Evolutionary conservation across 768 basidiomycete species (phyloP).

Genomic region (Panaeolus cyanescens): DNA sequence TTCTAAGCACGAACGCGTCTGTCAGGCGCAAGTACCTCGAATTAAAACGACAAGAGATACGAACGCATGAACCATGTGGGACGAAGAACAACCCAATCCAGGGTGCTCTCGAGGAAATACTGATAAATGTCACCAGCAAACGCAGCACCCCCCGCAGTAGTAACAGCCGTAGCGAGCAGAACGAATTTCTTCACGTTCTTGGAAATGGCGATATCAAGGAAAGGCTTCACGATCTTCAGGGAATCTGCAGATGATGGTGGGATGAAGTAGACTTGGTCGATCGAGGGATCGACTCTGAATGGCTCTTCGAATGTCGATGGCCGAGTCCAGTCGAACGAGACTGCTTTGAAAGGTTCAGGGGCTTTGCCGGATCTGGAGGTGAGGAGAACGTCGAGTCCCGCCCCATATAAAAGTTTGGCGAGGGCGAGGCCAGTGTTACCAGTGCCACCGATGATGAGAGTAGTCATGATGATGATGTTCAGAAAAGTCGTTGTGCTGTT

Average conservation of each 20-base stretch:
- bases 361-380: slow-evolving; percentile 22
- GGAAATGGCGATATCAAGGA: slow-evolving; percentile 22
- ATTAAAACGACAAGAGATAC: background rate
- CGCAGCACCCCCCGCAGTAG: background rate
- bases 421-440: slow-evolving; percentile 21
- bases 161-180: slow-evolving; percentile 17
- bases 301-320: slow-evolving; percentile 20
- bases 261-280: slow-evolving; percentile 24
- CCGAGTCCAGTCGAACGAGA: slow-evolving; percentile 25
- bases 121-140: background rate
- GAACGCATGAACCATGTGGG: slow-evolving; percentile 24
- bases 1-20: background rate
- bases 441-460: slow-evolving; percentile 28
- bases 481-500: too few relatives aligned
- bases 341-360: slow-evolving; percentile 20
- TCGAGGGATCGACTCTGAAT: slow-evolving; percentile 10
- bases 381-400: slow-evolving; percentile 18
- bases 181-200: slow-evolving; percentile 28
- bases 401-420: slow-evolving; percentile 18
- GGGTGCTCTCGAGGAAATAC: slow-evolving; percentile 3
- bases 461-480: slow-evolving; percentile 24
- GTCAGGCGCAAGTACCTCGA: background rate
- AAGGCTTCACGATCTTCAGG: slow-evolving; percentile 15
- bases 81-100: slow-evolving; percentile 24
- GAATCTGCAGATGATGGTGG: slow-evolving; percentile 15